These are phyloP conservation scores for Colletotrichum sp. DNA, from an alignment of 2,329 filamentous ascomycete genomes.

Conservation along the genomic window DNA sequence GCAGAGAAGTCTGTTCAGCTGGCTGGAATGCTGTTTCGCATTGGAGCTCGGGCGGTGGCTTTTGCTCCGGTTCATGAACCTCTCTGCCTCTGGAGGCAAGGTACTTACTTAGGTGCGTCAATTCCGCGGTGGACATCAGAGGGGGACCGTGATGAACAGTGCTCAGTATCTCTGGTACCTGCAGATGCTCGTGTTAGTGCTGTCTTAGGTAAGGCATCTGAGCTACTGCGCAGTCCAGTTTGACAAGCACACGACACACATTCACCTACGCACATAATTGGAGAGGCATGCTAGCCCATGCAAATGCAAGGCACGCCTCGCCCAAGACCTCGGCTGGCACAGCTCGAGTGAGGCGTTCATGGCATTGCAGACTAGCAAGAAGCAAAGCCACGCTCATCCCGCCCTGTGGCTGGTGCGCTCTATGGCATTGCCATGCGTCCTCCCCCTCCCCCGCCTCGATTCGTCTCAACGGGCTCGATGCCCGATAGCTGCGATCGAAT, in stretches of 20 bases:
- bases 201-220: neutral
- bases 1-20: neutral
- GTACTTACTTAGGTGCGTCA: neutral
- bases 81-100: neutral
- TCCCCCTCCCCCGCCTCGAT: slow-evolving; percentile 1
- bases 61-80: neutral
- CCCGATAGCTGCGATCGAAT: neutral
- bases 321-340: neutral
- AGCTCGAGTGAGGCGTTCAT: slow-evolving; percentile 13
- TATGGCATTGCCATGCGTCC: neutral
- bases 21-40: slow-evolving; percentile 2
- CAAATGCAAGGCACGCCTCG: slow-evolving; percentile 2
- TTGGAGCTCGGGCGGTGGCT: slow-evolving; percentile 1
- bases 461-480: slow-evolving; percentile 6
- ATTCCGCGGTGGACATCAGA: neutral
- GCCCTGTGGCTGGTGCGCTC: slow-evolving; percentile 13
- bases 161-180: neutral
- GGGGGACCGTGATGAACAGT: neutral
- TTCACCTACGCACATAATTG: neutral
- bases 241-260: neutral
- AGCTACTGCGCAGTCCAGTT: neutral
- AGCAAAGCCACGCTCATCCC: neutral
- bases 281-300: neutral
- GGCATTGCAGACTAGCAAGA: neutral
- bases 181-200: neutral